A percentile compares a stretch with the other conserved stretches of the same genome.
These are phyloP conservation scores for Mrakiaceae sp. DNA, from an alignment of 1,284 basidiomycete species.

Conservation along the genomic window DNA sequence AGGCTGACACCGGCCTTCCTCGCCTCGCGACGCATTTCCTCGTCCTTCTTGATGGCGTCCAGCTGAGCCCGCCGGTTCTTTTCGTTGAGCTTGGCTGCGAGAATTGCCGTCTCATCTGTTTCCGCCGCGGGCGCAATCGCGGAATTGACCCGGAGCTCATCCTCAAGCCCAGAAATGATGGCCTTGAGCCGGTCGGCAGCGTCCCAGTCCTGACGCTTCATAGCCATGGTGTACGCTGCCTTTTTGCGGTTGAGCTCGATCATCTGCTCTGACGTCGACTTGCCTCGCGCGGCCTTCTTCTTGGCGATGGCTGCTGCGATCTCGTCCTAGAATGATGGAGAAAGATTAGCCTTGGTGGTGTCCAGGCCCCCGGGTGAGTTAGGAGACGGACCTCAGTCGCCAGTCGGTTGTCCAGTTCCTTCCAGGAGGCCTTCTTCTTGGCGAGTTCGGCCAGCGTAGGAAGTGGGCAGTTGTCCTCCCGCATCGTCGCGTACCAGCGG, in stretches of 20 bases:
- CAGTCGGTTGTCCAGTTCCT: neutral
- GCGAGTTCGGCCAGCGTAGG: slow-evolving; percentile 3
- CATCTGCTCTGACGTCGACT: neutral
- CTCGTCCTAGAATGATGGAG: slow-evolving; percentile 8
- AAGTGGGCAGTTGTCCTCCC: neutral
- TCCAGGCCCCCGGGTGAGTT: neutral
- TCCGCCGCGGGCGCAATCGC: too few relatives aligned
- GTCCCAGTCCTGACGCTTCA: slow-evolving; percentile 16
- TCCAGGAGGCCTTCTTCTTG: slow-evolving; percentile 11
- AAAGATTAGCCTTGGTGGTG: neutral
- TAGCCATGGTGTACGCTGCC: slow-evolving; percentile 15
- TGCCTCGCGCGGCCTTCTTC: neutral
- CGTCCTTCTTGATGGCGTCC: too few relatives aligned
- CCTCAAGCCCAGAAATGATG: slow-evolving; percentile 3
- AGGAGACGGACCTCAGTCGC: slow-evolving; percentile 10
- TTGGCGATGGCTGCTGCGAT: slow-evolving; percentile 8
- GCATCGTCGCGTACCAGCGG: neutral
- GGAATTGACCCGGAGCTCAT: neutral
- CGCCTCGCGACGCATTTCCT: too few relatives aligned
- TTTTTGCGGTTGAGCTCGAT: slow-evolving; percentile 8
- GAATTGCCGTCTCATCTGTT: too few relatives aligned
- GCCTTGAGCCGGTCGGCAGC: slow-evolving; percentile 1
- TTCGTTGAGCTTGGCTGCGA: too few relatives aligned
- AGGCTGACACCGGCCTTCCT: too few relatives aligned
- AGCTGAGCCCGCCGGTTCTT: too few relatives aligned